Conservation (phyloP, 768 basidiomycete species). For the Pisolithus microcarpus region DNA sequence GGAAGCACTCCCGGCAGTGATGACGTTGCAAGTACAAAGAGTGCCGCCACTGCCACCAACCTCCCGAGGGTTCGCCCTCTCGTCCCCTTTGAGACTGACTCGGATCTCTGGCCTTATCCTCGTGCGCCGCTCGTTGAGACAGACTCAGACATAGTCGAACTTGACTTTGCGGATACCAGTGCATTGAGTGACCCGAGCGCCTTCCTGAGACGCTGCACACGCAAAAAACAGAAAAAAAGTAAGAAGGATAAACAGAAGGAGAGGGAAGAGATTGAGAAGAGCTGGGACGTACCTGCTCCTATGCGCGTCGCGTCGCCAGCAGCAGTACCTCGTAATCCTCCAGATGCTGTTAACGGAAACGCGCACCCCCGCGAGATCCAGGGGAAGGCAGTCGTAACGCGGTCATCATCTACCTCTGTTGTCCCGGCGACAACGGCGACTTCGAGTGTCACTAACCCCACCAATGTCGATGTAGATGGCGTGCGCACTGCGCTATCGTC, state of each 20-base stretch:
- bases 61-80: constrained; percentile 33
- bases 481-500: constrained; percentile 19
- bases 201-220: constrained; percentile 35
- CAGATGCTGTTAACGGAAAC: constrained; percentile 19
- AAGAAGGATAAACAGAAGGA: constrained; percentile 34
- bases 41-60: constrained; percentile 5
- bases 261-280: constrained; percentile 48
- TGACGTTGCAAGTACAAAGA: constrained; percentile 6
- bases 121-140: constrained; percentile 37
- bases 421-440: background rate
- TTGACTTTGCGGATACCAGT: constrained; percentile 69
- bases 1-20: background rate
- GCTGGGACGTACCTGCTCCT: constrained; percentile 50
- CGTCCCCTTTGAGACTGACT: constrained; percentile 57
- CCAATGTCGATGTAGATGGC: constrained; percentile 15
- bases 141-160: constrained; percentile 59
- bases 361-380: background rate
- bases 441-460: background rate
- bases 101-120: constrained; percentile 68
- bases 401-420: background rate
- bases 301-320: constrained; percentile 17
- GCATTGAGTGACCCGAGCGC: constrained; percentile 61
- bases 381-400: background rate
- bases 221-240: constrained; percentile 16
- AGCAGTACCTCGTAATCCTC: background rate